phyloP scores from a whole-genome alignment of 805 yeast species.

The Suhomyces kilbournensis region DNA sequence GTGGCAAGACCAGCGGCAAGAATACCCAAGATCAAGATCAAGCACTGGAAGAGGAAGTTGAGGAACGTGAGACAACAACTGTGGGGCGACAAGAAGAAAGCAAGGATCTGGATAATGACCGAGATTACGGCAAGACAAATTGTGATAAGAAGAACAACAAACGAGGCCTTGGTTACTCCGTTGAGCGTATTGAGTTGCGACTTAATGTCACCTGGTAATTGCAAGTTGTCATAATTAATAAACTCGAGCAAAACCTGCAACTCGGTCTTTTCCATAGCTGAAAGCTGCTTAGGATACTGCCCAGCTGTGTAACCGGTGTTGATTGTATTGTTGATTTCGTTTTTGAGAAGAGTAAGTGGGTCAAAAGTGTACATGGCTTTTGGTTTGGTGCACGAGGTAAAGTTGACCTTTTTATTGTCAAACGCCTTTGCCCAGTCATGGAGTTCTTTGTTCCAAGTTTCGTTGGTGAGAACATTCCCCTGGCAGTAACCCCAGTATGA shows the following conservation, averaged over 20 bases:
- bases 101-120: conserved; percentile 46
- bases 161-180: conserved; percentile 54
- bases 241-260: conserved; percentile 20
- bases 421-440: conserved; percentile 13
- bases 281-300: conserved; percentile 14
- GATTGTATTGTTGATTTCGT: conserved; percentile 30
- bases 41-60: conserved; percentile 41
- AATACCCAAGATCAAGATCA: conserved; percentile 45
- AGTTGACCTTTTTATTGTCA: conserved; percentile 26
- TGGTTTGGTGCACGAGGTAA: conserved; percentile 54
- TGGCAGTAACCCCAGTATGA: conserved; percentile 45
- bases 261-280: conserved; percentile 13
- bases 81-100: conserved; percentile 40
- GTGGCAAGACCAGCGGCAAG: conserved; percentile 58
- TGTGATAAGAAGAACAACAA: conserved; percentile 34
- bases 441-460: conserved; percentile 4
- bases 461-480: conserved; percentile 18
- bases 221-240: conserved; percentile 30
- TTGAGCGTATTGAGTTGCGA: conserved; percentile 45
- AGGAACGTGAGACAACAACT: conserved; percentile 45
- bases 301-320: conserved; percentile 21
- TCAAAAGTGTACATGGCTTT: conserved; percentile 55
- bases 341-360: conserved; percentile 39
- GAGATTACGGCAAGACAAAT: conserved; percentile 41
- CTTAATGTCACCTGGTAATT: conserved; percentile 54